phyloP scores from a whole-genome alignment of 352 stramenopile genomes.

The Phytopythium litorale region DNA sequence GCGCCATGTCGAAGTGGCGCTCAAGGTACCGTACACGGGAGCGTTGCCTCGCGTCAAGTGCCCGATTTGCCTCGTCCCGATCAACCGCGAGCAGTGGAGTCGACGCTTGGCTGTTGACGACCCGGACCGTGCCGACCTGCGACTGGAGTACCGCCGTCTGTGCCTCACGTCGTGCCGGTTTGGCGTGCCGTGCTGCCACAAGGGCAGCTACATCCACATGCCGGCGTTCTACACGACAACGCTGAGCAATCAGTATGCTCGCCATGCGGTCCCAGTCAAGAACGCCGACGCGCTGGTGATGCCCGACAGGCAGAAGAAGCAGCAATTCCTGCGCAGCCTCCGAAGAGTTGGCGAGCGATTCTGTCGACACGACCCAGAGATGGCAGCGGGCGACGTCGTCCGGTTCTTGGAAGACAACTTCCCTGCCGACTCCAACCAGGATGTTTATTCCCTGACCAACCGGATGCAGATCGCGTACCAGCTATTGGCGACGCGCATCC shows the following conservation, averaged over 20 bases:
- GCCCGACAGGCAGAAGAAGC: slow-evolving; percentile 9
- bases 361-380: slow-evolving; percentile 11
- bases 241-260: background rate
- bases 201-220: slow-evolving; percentile 23
- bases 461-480: slow-evolving; percentile 9
- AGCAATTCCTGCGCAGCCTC: slow-evolving; percentile 10
- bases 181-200: slow-evolving; percentile 23
- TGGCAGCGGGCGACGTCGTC: slow-evolving; percentile 15
- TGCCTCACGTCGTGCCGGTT: slow-evolving; percentile 23
- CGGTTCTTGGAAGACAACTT: slow-evolving; percentile 13
- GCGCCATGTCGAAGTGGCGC: slow-evolving; percentile 17
- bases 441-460: background rate
- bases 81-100: slow-evolving; percentile 27
- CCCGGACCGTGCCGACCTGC: background rate
- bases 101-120: slow-evolving; percentile 6
- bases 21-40: slow-evolving; percentile 28
- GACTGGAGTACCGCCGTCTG: slow-evolving; percentile 10
- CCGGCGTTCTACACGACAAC: slow-evolving; percentile 11
- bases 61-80: slow-evolving; percentile 26
- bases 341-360: slow-evolving; percentile 15
- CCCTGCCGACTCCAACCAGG: slow-evolving; percentile 7
- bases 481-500: slow-evolving; percentile 21
- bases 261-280: background rate
- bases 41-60: slow-evolving; percentile 38
- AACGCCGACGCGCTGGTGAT: slow-evolving; percentile 1